Evolutionary conservation across 1,139 yeast genomes (phyloP).

Genomic region (Protomyces gravidus): DNA sequence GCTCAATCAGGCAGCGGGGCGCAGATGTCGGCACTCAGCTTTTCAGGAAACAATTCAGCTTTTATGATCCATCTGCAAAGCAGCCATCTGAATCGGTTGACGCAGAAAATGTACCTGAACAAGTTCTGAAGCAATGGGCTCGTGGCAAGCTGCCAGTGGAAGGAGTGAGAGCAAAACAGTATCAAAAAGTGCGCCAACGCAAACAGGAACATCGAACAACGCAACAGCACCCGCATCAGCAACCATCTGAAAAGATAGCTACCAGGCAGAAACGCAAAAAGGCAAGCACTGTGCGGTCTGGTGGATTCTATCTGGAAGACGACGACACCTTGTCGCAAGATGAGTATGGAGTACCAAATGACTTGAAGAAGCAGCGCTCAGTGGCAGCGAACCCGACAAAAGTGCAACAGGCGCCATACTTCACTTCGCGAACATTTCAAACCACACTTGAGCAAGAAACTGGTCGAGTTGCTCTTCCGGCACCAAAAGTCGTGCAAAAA

Average conservation of each 20-base stretch:
- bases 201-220: not conserved
- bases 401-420: not conserved
- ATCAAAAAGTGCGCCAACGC: not conserved
- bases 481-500: not conserved
- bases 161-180: not conserved
- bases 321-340: not conserved
- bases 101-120: not conserved
- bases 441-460: conserved; percentile 15
- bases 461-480: not conserved
- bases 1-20: not conserved
- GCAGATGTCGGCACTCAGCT: not conserved
- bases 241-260: not conserved
- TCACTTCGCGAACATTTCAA: not conserved
- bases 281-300: not conserved
- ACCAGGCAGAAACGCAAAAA: not conserved
- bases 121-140: not conserved
- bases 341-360: not conserved
- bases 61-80: not conserved
- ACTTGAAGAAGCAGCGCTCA: not conserved
- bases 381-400: not conserved
- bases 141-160: not conserved
- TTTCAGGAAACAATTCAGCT: not conserved
- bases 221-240: not conserved
- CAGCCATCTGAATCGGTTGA: not conserved
- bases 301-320: not conserved